Conservation (phyloP, 257 asterid species). For the Salvia rosmarinus region DNA sequence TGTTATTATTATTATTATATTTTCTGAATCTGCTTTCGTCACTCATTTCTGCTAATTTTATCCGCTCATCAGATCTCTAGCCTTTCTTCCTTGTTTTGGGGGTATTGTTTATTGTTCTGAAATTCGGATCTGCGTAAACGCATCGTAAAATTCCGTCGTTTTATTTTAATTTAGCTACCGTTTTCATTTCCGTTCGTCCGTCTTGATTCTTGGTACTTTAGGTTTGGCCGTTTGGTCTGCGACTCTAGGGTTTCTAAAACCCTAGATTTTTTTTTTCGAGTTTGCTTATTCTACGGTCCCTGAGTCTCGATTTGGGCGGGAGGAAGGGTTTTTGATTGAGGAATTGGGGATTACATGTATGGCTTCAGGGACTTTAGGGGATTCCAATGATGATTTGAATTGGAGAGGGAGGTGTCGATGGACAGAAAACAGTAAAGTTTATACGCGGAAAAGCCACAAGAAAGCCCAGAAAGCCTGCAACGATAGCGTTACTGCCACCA, state of each 20-base stretch:
- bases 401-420: slow-evolving; percentile 43
- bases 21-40: neutral
- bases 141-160: slow-evolving; percentile 19
- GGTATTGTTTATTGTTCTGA: slow-evolving; percentile 24
- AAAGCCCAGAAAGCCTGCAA: slow-evolving; percentile 30
- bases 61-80: slow-evolving; percentile 17
- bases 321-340: slow-evolving; percentile 29
- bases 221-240: slow-evolving; percentile 27
- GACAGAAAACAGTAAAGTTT: slow-evolving; percentile 50
- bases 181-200: slow-evolving; percentile 6
- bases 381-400: slow-evolving; percentile 44
- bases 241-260: slow-evolving; percentile 51
- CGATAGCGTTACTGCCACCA: slow-evolving; percentile 23
- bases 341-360: slow-evolving; percentile 50
- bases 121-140: slow-evolving; percentile 34
- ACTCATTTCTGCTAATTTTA: slow-evolving; percentile 17
- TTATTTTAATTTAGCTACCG: slow-evolving; percentile 38
- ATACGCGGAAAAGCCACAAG: slow-evolving; percentile 44
- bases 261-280: slow-evolving; percentile 41
- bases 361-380: slow-evolving; percentile 56
- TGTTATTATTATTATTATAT: neutral
- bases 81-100: slow-evolving; percentile 22
- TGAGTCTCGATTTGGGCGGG: slow-evolving; percentile 33
- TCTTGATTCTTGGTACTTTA: slow-evolving; percentile 8
- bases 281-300: slow-evolving; percentile 41